A percentile compares a stretch with the other conserved stretches of the same genome.
Evolutionary conservation across 2,329 filamentous ascomycete genomes (phyloP).

Genomic region (Mycosphaerella sp.): DNA sequence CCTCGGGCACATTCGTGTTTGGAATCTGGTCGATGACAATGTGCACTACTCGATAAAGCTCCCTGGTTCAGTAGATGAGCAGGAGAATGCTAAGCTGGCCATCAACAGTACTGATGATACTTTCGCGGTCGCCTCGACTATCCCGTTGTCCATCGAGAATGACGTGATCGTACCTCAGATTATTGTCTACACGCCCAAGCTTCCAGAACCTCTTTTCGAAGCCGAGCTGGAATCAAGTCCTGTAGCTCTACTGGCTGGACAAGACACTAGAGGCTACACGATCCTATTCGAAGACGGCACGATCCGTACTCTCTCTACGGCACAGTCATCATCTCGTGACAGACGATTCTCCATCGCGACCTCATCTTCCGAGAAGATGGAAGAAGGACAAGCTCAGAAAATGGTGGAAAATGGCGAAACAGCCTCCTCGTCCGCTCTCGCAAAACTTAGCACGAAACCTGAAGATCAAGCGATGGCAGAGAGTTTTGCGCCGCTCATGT

Average conservation of each 20-base stretch:
- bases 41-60: constrained; percentile 62
- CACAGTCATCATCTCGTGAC: constrained; percentile 2
- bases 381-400: background rate
- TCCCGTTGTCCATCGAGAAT: background rate
- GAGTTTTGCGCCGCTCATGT: constrained; percentile 10
- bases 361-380: background rate
- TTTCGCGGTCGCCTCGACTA: constrained; percentile 36
- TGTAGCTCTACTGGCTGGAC: constrained; percentile 60
- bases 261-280: constrained; percentile 64
- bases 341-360: constrained; percentile 7
- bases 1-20: constrained; percentile 65
- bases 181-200: constrained; percentile 58
- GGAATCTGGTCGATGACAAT: constrained; percentile 75
- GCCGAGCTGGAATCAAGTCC: constrained; percentile 42
- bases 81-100: constrained; percentile 48
- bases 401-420: constrained; percentile 1
- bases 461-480: constrained; percentile 15
- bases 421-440: constrained; percentile 9
- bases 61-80: constrained; percentile 31
- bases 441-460: constrained; percentile 6
- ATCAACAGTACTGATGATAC: constrained; percentile 53
- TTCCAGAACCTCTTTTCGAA: constrained; percentile 50
- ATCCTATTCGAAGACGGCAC: constrained; percentile 70
- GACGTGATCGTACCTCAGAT: constrained; percentile 32
- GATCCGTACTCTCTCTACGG: constrained; percentile 47